Conservation (phyloP, 2,329 filamentous ascomycete species). For the Cladosporium sp. region DNA sequence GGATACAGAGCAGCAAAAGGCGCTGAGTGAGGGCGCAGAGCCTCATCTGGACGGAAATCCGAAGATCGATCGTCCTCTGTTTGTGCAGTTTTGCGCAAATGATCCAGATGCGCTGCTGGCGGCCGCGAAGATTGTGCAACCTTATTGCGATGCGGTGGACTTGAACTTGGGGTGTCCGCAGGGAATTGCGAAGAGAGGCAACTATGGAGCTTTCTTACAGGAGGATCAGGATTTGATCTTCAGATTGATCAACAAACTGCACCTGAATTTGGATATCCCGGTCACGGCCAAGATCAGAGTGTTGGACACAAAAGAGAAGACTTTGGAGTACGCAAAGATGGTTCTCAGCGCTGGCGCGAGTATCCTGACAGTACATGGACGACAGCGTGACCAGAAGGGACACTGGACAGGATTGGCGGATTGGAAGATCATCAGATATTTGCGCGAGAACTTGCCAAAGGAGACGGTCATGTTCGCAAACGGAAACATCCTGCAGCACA, state of each 20-base stretch:
- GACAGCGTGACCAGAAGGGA: conserved; percentile 86
- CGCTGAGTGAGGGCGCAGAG: conserved; percentile 23
- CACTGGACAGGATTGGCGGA: conserved; percentile 92
- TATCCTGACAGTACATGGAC: conserved; percentile 87
- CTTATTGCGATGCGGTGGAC: conserved; percentile 92
- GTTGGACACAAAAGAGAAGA: conserved; percentile 79
- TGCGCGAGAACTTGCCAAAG: conserved; percentile 75
- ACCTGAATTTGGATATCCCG: conserved; percentile 72
- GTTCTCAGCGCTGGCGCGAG: conserved; percentile 84
- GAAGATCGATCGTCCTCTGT: conserved; percentile 75
- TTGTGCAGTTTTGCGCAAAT: conserved; percentile 96
- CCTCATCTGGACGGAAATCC: conserved; percentile 83
- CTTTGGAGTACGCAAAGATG: conserved; percentile 82
- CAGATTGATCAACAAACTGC: conserved; percentile 76
- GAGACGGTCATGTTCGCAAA: conserved; percentile 97
- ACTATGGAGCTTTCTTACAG: conserved; percentile 92
- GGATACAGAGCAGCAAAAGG: conserved; percentile 20
- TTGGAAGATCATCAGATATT: conserved; percentile 77
- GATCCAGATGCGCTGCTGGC: conserved; percentile 73
- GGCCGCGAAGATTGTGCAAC: conserved; percentile 73
- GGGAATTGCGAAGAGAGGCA: conserved; percentile 84
- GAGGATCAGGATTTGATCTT: conserved; percentile 84
- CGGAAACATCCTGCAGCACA: conserved; percentile 81
- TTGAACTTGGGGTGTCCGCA: conserved; percentile 95
- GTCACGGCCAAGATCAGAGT: conserved; percentile 95